Evolutionary conservation across 2,329 filamentous ascomycete species (phyloP).

Genomic region (Diatrype stigma): DNA sequence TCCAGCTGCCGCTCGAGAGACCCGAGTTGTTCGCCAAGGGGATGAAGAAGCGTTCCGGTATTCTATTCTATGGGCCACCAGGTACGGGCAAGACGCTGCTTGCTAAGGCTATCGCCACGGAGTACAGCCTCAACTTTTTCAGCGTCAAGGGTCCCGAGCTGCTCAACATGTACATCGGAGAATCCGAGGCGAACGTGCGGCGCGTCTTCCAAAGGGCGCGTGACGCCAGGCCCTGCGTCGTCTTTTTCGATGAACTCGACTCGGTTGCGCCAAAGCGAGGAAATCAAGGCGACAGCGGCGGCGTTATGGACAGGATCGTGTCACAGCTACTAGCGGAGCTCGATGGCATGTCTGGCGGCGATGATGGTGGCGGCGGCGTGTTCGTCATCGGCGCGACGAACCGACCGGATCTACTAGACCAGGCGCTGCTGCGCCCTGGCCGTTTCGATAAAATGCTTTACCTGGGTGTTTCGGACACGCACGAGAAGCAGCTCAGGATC

Average conservation of each 20-base stretch:
- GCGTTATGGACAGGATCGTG: conserved; percentile 97
- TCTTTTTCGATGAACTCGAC: conserved; percentile 92
- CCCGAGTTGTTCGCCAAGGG: conserved; percentile 95
- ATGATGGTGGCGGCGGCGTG: conserved; percentile 78
- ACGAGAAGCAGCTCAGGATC: conserved; percentile 93
- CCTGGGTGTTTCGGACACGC: conserved; percentile 90
- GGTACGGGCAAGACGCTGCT: conserved; percentile 91
- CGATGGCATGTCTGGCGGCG: conserved; percentile 94
- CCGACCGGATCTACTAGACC: conserved; percentile 86
- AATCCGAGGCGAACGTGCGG: conserved; percentile 87
- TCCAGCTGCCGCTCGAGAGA: conserved; percentile 84
- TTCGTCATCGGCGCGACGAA: conserved; percentile 98
- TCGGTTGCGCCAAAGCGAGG: conserved; percentile 94
- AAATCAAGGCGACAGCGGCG: conserved; percentile 94
- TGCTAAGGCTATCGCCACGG: conserved; percentile 88
- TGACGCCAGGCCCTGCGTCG: conserved; percentile 81
- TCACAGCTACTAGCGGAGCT: conserved; percentile 91
- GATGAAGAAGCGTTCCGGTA: conserved; percentile 95
- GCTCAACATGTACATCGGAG: conserved; percentile 94
- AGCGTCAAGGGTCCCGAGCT: conserved; percentile 88
- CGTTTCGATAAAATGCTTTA: conserved; percentile 99
- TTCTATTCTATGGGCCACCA: conserved; percentile 86
- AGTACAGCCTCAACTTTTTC: conserved; percentile 94
- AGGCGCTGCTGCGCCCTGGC: conserved; percentile 81
- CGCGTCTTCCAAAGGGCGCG: conserved; percentile 83